Evolutionary conservation across 108 stramenopile genomes (phyloP).

Genomic region (Fragilariopsis cylindrus): DNA sequence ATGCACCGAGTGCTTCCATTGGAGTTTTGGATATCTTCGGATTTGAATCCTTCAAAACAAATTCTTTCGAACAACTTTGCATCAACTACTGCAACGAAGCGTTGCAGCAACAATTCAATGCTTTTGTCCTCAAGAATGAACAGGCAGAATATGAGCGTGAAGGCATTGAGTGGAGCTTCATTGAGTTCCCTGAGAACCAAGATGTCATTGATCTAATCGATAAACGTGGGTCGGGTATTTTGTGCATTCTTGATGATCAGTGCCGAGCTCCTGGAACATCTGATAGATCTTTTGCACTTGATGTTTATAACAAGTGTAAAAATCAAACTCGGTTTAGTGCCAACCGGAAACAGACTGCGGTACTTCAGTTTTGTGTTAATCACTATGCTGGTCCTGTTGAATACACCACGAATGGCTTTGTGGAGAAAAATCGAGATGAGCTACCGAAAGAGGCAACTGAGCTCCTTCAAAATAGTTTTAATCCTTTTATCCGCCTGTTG

Average conservation of each 20-base stretch:
- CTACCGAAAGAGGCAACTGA: constrained; percentile 81
- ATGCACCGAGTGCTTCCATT: constrained; percentile 56
- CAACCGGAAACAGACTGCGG: constrained; percentile 59
- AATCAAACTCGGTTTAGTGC: constrained; percentile 61
- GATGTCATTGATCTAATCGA: constrained; percentile 95
- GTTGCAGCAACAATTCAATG: constrained; percentile 91
- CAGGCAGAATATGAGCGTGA: constrained; percentile 87
- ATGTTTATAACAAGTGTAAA: constrained; percentile 62
- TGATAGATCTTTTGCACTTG: constrained; percentile 64
- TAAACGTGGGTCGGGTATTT: constrained; percentile 69
- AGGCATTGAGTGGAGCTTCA: constrained; percentile 81
- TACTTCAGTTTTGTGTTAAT: constrained; percentile 64
- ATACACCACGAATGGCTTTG: constrained; percentile 81
- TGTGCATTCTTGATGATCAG: constrained; percentile 83
- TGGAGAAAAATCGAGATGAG: constrained; percentile 93
- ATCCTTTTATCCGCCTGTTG: constrained; percentile 49
- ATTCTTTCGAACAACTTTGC: constrained; percentile 93
- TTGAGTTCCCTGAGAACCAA: constrained; percentile 96
- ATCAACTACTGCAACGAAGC: constrained; percentile 97
- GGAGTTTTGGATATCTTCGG: constrained; percentile 98
- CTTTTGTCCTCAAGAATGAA: constrained; percentile 83
- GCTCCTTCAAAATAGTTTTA: constrained; percentile 51
- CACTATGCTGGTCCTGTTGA: constrained; percentile 91
- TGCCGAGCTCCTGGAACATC: constrained; percentile 71
- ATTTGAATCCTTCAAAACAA: constrained; percentile 90